A percentile compares a stretch with the other conserved stretches of the same genome.
phyloP scores from a whole-genome alignment of 768 basidiomycete genomes.

The Termitomyces sp. region DNA sequence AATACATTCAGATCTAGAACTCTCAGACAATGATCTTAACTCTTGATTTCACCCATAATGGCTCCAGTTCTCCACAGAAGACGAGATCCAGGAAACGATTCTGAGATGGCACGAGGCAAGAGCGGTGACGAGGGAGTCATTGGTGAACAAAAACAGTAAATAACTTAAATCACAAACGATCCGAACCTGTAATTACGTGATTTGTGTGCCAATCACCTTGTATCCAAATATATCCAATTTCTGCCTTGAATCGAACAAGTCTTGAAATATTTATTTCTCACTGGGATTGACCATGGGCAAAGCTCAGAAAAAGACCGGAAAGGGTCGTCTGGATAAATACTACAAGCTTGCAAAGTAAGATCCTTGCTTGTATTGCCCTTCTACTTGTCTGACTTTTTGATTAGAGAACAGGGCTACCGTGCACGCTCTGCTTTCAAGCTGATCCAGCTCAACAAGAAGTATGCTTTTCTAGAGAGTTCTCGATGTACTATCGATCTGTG shows the following conservation, averaged over 20 bases:
- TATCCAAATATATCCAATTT: conserved; percentile 5
- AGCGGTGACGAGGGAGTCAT: conserved; percentile 24
- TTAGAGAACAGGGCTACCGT: conserved; percentile 96
- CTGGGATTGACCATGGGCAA: conserved; percentile 47
- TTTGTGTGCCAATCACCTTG: neutral
- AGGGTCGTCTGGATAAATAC: conserved; percentile 94
- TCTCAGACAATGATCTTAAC: neutral
- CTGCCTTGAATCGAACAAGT: neutral
- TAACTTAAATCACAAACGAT: too few relatives aligned
- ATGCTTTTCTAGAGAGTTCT: conserved; percentile 81
- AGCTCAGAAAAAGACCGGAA: conserved; percentile 92
- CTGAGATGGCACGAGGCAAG: conserved; percentile 11
- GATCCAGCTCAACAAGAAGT: conserved; percentile 98
- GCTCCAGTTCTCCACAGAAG: conserved; percentile 40
- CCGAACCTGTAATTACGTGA: neutral
- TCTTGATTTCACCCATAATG: conserved; percentile 27
- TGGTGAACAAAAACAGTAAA: neutral
- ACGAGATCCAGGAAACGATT: conserved; percentile 11
- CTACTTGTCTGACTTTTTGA: conserved; percentile 7
- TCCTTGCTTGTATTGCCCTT: neutral
- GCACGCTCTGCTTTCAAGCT: conserved; percentile 99
- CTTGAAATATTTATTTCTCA: neutral
- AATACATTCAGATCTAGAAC: neutral
- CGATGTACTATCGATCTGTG: conserved; percentile 96
- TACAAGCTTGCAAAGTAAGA: conserved; percentile 89